Evolutionary conservation across 805 yeast species (phyloP), one percentile per base, ranked within the genome.

Genomic region (Yarrowia phangngaensis): DNA sequence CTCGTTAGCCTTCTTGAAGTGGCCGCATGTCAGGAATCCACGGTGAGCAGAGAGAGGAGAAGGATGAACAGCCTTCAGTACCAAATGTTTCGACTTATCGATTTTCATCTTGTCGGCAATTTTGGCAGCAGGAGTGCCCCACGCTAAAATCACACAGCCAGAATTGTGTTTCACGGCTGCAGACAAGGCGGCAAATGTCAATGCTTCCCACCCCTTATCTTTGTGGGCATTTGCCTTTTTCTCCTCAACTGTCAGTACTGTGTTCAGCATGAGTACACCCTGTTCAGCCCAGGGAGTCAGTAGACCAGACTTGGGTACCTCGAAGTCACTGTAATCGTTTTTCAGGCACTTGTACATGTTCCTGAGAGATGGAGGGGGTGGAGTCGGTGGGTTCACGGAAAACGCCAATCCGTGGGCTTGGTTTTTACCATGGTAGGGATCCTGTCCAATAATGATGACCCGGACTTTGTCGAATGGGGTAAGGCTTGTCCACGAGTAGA

Each of bases 381-480:
- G 78, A 0, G 87, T 80, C 1, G 95, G 95, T 23, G 84, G 82
- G 50, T 78, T 73, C 1, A 92, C 97, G 15, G 94, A 84, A 58
- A 92, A 92, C 3, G 98, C 97, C 20, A 92, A 68, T 0, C 98
- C 98, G 60, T 92, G 98, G 0, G 98, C 98, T 64, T 92, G 98
- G 62, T 84, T 84, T 57, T 66, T 65, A 63, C 88, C 87, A 64
- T 92, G 98, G 63, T 92, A 92, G 0, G 98, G 98, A 63, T 92
- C 98, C 64, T 92, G 98, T 1, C 98, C 98, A 34, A 92, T 69
- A 9, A 92, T 75, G 1, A 92, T 74, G 20, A 90, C 92, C 59
- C 79, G 80, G 14, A 88, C 84, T 3, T 74, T 63, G 4, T 77
- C 69, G 15, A 90, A 68, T 0, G 95, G 95, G 0, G 97, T 87